Conservation (phyloP, 768 basidiomycete species). For the Sarcodon aspratus region DNA sequence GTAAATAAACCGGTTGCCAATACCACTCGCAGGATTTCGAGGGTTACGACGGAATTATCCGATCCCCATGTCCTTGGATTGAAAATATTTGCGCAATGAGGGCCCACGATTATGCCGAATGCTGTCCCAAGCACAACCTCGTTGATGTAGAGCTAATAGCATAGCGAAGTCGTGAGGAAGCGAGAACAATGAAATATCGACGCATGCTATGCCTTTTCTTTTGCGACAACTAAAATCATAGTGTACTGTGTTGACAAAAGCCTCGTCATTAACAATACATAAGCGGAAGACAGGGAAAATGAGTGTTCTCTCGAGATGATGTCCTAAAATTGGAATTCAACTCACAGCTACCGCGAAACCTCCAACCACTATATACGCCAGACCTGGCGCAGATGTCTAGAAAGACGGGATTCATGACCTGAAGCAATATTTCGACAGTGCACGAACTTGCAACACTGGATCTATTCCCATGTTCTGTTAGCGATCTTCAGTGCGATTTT, state of each 20-base stretch:
- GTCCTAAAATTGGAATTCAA: background rate
- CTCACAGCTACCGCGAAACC: constrained; percentile 40
- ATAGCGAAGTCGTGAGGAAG: background rate
- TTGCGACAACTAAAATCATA: constrained; percentile 70
- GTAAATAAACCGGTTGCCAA: constrained; percentile 91
- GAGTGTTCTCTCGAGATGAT: background rate
- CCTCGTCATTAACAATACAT: too few relatives aligned
- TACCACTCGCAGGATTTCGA: constrained; percentile 83
- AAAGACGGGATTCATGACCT: constrained; percentile 15
- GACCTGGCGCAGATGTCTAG: constrained; percentile 38
- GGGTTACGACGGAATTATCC: constrained; percentile 50
- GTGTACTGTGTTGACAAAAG: constrained; percentile 46
- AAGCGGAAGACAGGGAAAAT: background rate
- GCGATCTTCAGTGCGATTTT: too few relatives aligned
- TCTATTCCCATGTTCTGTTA: too few relatives aligned
- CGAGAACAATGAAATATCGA: constrained; percentile 3
- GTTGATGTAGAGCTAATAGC: constrained; percentile 64
- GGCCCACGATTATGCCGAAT: constrained; percentile 57
- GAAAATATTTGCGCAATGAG: constrained; percentile 59
- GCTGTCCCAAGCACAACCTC: constrained; percentile 88
- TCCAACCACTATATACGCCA: constrained; percentile 55
- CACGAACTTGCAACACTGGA: constrained; percentile 12
- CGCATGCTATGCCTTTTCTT: constrained; percentile 44
- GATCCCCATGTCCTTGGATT: constrained; percentile 68
- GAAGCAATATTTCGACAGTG: constrained; percentile 3